A percentile compares a stretch with the other conserved stretches of the same genome.
Evolutionary conservation across 495 filamentous ascomycete genomes (phyloP).

Genomic region (Chaetomium tenue): DNA sequence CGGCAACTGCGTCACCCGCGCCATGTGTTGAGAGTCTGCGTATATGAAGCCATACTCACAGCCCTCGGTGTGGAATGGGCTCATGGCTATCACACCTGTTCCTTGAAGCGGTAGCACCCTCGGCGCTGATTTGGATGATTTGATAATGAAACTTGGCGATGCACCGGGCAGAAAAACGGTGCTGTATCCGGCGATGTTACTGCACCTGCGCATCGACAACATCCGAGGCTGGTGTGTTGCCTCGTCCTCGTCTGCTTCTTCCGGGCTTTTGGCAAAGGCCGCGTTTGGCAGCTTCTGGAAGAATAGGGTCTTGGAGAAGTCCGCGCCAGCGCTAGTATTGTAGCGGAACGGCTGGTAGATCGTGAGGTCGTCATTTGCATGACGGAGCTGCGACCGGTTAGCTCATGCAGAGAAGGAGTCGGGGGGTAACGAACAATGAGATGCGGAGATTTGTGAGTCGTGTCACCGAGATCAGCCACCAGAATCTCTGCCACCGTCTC

Average conservation of each 20-base stretch:
- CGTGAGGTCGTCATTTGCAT: conserved; percentile 74
- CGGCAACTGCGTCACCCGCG: conserved; percentile 68
- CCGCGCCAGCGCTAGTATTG: conserved; percentile 28
- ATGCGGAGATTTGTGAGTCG: conserved; percentile 65
- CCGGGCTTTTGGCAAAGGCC: conserved; percentile 54
- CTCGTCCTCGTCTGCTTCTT: conserved; percentile 38
- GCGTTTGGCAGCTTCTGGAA: conserved; percentile 75
- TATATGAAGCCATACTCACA: conserved; percentile 81
- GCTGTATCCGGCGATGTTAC: conserved; percentile 70
- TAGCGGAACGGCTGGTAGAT: conserved; percentile 77
- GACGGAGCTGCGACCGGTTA: conserved; percentile 59
- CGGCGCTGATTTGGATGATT: conserved; percentile 69
- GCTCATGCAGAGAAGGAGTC: conserved; percentile 5
- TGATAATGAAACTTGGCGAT: conserved; percentile 76
- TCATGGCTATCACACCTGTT: conserved; percentile 61
- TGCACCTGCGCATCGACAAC: conserved; percentile 58
- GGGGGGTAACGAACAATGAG: conserved; percentile 59
- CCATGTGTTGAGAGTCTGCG: conserved; percentile 62
- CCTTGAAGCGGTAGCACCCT: conserved; percentile 69
- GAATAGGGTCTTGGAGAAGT: conserved; percentile 53
- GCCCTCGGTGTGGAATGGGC: conserved; percentile 66
- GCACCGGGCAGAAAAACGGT: conserved; percentile 76
- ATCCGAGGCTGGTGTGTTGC: conserved; percentile 43
- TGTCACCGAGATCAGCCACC: conserved; percentile 80
- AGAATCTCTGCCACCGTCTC: conserved; percentile 74